Base-by-base conservation (phyloP, 2,329 filamentous ascomycete species). In the Volutella citrinella region DNA sequence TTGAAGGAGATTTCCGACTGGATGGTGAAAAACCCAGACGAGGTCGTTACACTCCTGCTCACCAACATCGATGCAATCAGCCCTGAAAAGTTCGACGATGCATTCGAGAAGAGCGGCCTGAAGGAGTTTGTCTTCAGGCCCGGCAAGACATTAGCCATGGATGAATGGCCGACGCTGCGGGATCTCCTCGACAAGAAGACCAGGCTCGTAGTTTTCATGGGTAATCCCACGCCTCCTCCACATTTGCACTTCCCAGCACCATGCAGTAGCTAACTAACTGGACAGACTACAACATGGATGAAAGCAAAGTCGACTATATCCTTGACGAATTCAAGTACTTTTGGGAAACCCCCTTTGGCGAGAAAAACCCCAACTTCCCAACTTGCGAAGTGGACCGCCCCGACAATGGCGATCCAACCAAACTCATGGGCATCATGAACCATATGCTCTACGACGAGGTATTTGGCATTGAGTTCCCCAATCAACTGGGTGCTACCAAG, bases 291-390 rank as follows among this genome's bases (percentile, higher is more conserved):
- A 53, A 71, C 31, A 56, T 67, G 37, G 66, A 78, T 41, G 65
- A 62, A 2, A 58, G 51, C 19, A 56, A 64, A 30, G 72, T 77
- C n/a, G 66, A 75, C 17, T 85, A 81, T 52, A 76, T 86, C 34
- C 66, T 84, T 35, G 67, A 76, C 53, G 72, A 84, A 54, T 85
- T 80, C 52, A 61, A 64, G 16, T 79, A 78, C 59, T 74, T 83
- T 46, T 89, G 84, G 66, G 86, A 91, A 57, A 91, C 84, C 27
- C 69, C 75, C 1, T 90, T 74, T 60, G 78, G 84, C 44, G 78
- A 80, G 42, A 75, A 71, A 2, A 64, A 74, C 30, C 60, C 71
- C 1, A 66, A 64, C 12, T 81, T 84, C 51, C 78, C 79, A 51
- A 74, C 72, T 25, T 91, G 86, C 62, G 64, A 65, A 10, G 69